Conservation (phyloP, 768 basidiomycete species). For the Lentinula sp. region DNA sequence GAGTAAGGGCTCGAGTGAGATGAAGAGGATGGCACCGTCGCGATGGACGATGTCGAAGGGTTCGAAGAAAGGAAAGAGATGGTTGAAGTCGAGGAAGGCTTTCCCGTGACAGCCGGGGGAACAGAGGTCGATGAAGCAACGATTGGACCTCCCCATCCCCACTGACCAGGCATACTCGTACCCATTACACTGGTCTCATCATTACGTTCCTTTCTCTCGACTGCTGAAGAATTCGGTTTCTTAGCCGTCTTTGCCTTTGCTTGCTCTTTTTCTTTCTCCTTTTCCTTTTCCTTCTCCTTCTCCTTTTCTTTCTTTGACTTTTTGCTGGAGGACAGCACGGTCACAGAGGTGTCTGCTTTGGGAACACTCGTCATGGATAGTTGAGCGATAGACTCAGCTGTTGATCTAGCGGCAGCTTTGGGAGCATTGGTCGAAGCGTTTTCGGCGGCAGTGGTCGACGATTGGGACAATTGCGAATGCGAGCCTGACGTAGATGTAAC, state of each 20-base stretch:
- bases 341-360: background rate
- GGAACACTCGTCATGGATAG: background rate
- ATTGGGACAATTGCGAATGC: background rate
- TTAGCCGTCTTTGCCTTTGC: background rate
- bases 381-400: background rate
- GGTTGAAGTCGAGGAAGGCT: background rate
- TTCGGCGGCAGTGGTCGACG: background rate
- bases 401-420: background rate
- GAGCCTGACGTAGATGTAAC: background rate
- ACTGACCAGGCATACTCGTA: background rate
- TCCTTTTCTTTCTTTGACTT: conserved; percentile 1
- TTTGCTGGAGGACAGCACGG: background rate
- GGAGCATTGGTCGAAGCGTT: background rate
- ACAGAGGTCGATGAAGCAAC: background rate
- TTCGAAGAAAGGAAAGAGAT: background rate
- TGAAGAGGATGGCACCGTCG: background rate
- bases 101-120: no score
- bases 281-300: background rate
- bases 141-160: background rate
- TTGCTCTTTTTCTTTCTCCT: background rate
- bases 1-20: background rate
- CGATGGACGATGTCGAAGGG: background rate
- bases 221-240: background rate
- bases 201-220: background rate
- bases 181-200: background rate